These are phyloP conservation scores for Neofusicoccum umdonicola DNA, from an alignment of 2,329 filamentous ascomycete species.

Conservation along the genomic window DNA sequence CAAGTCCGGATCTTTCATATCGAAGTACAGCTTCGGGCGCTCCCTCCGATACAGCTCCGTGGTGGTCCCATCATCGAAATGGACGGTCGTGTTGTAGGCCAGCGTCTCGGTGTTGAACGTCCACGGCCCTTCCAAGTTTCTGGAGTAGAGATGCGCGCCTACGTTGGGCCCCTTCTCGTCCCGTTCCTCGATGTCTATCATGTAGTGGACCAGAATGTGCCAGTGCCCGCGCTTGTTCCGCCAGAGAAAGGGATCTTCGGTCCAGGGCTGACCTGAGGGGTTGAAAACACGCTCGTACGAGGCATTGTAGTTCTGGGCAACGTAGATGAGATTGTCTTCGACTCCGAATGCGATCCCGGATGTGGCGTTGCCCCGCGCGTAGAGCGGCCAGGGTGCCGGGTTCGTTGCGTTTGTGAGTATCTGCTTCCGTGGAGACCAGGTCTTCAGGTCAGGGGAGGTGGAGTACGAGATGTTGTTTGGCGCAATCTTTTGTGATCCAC, in stretches of 20 bases:
- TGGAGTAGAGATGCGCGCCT: slow-evolving; percentile 34
- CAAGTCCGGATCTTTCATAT: slow-evolving; percentile 43
- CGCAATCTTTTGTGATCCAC: slow-evolving; percentile 12
- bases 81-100: slow-evolving; percentile 29
- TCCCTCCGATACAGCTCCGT: slow-evolving; percentile 46
- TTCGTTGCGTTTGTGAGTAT: slow-evolving; percentile 38
- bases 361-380: slow-evolving; percentile 27
- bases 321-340: slow-evolving; percentile 39
- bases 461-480: slow-evolving; percentile 26
- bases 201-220: slow-evolving; percentile 36
- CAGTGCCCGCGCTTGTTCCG: slow-evolving; percentile 36
- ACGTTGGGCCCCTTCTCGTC: slow-evolving; percentile 32
- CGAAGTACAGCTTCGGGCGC: slow-evolving; percentile 51
- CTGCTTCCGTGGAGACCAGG: not conserved
- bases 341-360: slow-evolving; percentile 33
- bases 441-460: slow-evolving; percentile 14
- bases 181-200: slow-evolving; percentile 30
- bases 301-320: slow-evolving; percentile 27
- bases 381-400: slow-evolving; percentile 43
- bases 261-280: slow-evolving; percentile 20
- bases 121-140: slow-evolving; percentile 30
- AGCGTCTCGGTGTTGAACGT: slow-evolving; percentile 29
- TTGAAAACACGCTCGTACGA: slow-evolving; percentile 26
- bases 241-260: slow-evolving; percentile 38
- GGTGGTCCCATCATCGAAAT: slow-evolving; percentile 42